These are phyloP conservation scores for Podospora didyma DNA, from an alignment of 495 filamentous ascomycete species.

Conservation along the genomic window DNA sequence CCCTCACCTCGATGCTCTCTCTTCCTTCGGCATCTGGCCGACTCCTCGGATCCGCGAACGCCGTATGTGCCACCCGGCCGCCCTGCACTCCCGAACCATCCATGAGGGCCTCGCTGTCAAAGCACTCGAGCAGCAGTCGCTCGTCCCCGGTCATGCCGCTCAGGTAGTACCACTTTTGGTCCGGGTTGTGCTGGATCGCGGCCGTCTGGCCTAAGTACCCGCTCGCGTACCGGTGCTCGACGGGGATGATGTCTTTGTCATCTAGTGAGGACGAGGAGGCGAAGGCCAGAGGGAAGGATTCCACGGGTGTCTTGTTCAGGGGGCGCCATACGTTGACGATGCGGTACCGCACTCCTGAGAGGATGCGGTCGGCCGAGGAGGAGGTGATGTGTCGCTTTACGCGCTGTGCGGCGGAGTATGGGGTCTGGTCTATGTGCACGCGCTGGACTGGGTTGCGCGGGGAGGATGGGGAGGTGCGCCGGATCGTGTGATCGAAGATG, in stretches of 20 bases:
- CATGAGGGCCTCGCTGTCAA: constrained; percentile 57
- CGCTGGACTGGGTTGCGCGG: constrained; percentile 60
- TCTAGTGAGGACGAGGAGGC: constrained; percentile 57
- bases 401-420: constrained; percentile 56
- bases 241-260: constrained; percentile 61
- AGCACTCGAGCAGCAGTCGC: constrained; percentile 77
- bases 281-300: constrained; percentile 65
- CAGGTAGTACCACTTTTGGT: constrained; percentile 72
- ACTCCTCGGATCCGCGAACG: constrained; percentile 71
- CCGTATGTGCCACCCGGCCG: constrained; percentile 73
- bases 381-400: constrained; percentile 57
- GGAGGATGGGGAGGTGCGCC: constrained; percentile 51
- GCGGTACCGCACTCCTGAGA: constrained; percentile 57
- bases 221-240: constrained; percentile 70
- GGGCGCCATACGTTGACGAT: constrained; percentile 90
- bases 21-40: constrained; percentile 53
- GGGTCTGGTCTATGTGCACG: constrained; percentile 84
- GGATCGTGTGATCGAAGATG: constrained; percentile 88
- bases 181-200: constrained; percentile 56
- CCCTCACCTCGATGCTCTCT: constrained; percentile 86
- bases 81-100: constrained; percentile 47
- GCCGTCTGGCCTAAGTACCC: constrained; percentile 71
- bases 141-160: constrained; percentile 74
- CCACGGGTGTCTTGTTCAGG: constrained; percentile 63
- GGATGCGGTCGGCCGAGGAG: constrained; percentile 52